Percentiles rank a stretch among this genome's conserved stretches.
phyloP scores from a whole-genome alignment of 495 filamentous ascomycete genomes.

The Neurospora intermedia region DNA sequence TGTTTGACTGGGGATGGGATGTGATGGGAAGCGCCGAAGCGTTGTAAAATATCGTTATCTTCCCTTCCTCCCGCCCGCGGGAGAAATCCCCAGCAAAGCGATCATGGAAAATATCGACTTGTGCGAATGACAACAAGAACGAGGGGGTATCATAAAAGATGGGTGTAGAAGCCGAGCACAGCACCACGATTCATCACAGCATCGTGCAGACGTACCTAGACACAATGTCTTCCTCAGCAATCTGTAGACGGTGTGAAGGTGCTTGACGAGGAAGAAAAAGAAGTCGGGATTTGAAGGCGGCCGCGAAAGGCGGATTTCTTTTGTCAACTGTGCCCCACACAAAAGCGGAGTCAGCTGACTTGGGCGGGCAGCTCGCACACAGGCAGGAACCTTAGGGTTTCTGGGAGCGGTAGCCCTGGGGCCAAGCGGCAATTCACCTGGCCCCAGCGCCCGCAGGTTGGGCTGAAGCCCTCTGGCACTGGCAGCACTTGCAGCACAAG shows the following conservation, averaged over 20 bases:
- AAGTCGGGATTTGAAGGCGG: slow-evolving; percentile 15
- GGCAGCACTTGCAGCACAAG: background rate
- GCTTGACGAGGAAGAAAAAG: slow-evolving; percentile 19
- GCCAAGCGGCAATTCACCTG: background rate
- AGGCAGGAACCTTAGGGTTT: slow-evolving; percentile 16
- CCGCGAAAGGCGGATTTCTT: slow-evolving; percentile 15
- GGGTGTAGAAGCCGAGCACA: slow-evolving; percentile 10
- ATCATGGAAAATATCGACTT: background rate
- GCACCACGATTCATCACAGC: slow-evolving; percentile 15
- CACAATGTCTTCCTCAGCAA: slow-evolving; percentile 47
- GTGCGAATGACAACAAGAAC: slow-evolving; percentile 5
- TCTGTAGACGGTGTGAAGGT: slow-evolving; percentile 34
- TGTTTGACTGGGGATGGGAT: background rate
- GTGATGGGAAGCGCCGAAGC: background rate
- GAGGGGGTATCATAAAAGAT: slow-evolving; percentile 21
- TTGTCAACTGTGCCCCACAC: slow-evolving; percentile 17
- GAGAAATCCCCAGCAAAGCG: background rate
- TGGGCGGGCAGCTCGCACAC: background rate
- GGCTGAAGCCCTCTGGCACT: background rate
- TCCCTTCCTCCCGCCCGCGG: background rate
- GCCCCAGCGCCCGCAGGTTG: background rate
- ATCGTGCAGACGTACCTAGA: slow-evolving; percentile 44
- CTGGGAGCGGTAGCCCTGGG: slow-evolving; percentile 15
- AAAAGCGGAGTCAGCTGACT: slow-evolving; percentile 23
- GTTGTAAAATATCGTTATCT: background rate